phyloP scores from a whole-genome alignment of 2,329 filamentous ascomycete genomes.

The Endocalyx cinctus region DNA sequence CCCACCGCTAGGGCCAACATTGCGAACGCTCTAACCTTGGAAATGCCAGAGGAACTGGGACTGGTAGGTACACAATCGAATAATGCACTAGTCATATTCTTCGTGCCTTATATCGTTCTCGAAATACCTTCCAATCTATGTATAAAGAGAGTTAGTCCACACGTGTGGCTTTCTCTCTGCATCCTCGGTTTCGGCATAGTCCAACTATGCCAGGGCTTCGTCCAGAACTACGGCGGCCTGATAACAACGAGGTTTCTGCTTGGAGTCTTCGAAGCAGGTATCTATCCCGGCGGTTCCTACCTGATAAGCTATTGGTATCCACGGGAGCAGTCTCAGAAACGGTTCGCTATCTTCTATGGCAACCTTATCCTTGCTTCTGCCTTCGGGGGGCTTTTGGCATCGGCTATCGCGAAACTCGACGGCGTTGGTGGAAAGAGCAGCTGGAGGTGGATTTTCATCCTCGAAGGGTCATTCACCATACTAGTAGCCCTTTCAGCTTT shows the following conservation, averaged over 20 bases:
- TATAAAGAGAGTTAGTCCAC: slow-evolving; percentile 11
- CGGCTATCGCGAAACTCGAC: slow-evolving; percentile 42
- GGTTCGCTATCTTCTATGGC: slow-evolving; percentile 56
- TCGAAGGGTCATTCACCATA: slow-evolving; percentile 34
- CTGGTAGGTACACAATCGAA: slow-evolving; percentile 13
- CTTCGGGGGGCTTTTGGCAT: slow-evolving; percentile 56
- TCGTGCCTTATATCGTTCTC: slow-evolving; percentile 17
- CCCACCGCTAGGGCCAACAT: slow-evolving; percentile 10
- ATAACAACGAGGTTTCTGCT: slow-evolving; percentile 45
- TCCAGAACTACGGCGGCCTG: slow-evolving; percentile 42
- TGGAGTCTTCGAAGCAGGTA: slow-evolving; percentile 47
- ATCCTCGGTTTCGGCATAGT: slow-evolving; percentile 41
- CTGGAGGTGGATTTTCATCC: slow-evolving; percentile 64
- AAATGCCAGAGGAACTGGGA: slow-evolving; percentile 10
- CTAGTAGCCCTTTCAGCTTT: slow-evolving; percentile 27
- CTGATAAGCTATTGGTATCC: slow-evolving; percentile 62
- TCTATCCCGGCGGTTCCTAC: slow-evolving; percentile 51
- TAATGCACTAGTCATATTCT: slow-evolving; percentile 15
- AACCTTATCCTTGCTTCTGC: slow-evolving; percentile 54
- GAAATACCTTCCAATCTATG: slow-evolving; percentile 18
- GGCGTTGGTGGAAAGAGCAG: slow-evolving; percentile 42
- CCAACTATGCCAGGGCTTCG: slow-evolving; percentile 43
- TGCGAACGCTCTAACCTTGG: slow-evolving; percentile 15
- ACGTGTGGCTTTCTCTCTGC: slow-evolving; percentile 12
- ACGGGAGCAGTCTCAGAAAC: slow-evolving; percentile 51